These are phyloP conservation scores for Chimonanthus salicifolius DNA, from an alignment of 164 flowering plant genomes.

Conservation along the genomic window DNA sequence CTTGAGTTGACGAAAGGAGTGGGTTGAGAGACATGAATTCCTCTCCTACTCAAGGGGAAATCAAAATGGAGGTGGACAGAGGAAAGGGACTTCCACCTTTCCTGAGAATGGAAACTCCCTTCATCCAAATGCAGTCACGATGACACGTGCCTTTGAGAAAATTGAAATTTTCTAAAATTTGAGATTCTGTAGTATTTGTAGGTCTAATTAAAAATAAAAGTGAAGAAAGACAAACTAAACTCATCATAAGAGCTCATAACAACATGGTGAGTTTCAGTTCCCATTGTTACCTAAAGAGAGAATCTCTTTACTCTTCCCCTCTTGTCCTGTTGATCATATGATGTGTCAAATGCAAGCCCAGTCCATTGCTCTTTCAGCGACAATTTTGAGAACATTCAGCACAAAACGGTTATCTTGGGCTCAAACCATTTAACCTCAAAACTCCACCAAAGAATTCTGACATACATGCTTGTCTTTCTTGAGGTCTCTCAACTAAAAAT, in stretches of 20 bases:
- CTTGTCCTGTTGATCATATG: conserved; percentile 61
- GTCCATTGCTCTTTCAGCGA: conserved; percentile 45
- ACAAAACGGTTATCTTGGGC: conserved; percentile 2
- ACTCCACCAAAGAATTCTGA: conserved; percentile 44
- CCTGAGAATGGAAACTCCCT: no score
- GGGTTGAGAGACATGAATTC: no score
- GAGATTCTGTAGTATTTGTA: no score
- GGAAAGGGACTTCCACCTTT: no score
- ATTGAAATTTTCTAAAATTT: no score
- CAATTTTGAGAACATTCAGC: conserved; percentile 17
- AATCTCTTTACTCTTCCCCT: conserved; percentile 51
- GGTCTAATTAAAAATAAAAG: no score
- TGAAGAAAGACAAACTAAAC: no score
- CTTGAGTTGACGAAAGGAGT: no score
- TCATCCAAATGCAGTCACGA: no score
- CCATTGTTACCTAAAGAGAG: conserved; percentile 55
- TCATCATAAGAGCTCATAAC: conserved; percentile 47
- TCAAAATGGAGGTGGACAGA: no score
- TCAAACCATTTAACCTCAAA: conserved; percentile 28
- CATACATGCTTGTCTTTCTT: conserved; percentile 5
- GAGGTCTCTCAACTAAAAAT: background rate
- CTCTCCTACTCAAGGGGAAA: no score
- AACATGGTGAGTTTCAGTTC: conserved; percentile 41
- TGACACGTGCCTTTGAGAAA: no score
- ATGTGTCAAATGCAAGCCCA: conserved; percentile 42